Base-by-base conservation (phyloP, 176 grass and related monocot species). In the Eragrostis curvula region DNA sequence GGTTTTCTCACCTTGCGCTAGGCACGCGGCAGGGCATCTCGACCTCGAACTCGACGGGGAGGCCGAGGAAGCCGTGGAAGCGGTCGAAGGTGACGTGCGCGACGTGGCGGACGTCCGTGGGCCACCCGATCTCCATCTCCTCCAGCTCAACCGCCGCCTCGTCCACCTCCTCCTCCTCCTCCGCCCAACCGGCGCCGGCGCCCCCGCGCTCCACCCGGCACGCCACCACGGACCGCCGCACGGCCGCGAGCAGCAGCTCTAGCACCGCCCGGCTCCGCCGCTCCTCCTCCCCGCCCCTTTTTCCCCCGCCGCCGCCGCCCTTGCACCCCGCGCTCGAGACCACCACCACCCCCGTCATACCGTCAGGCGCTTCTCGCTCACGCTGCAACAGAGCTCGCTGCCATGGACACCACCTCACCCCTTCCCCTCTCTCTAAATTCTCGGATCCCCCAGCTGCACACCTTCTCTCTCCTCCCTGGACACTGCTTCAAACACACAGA, bases 21-120 rank as follows among this genome's bases (percentile, higher is more conserved):
- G 92, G 95, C 49, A 90, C 92, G 67, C 90, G 89, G 81, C 85
- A 86, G 36, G 95, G 92, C 71, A 97, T 91, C 80, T 97, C 90
- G n/a, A 85, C 75, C 80, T 94, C 92, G 82, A 97, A 94, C 89
- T 97, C 95, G 76, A 89, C 83, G 21, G 95, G 95, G 72, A 98
- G 89, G 82, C 96, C 92, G 40, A 95, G 87, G 67, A 98, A 95
- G 0, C 92, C 95, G 57, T 98, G 85, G 84, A 98, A 98, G 7
- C 95, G 84, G 71, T 98, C 95, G 70, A 98, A 98, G 65, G 95
- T 98, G 27, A 98, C 92, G 49, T 97, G 95, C 17, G 95, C 83
- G 24, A 94, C 92, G 79, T 97, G 95, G 36, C 92, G 83, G 16
- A 98, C 95, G 15, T 98, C 86, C 11, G 91, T 96, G 0, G 93